Evolutionary conservation across 306 rosid genomes (phyloP), one percentile per base, ranked within the genome.

Genomic region (Castanospermum australe): DNA sequence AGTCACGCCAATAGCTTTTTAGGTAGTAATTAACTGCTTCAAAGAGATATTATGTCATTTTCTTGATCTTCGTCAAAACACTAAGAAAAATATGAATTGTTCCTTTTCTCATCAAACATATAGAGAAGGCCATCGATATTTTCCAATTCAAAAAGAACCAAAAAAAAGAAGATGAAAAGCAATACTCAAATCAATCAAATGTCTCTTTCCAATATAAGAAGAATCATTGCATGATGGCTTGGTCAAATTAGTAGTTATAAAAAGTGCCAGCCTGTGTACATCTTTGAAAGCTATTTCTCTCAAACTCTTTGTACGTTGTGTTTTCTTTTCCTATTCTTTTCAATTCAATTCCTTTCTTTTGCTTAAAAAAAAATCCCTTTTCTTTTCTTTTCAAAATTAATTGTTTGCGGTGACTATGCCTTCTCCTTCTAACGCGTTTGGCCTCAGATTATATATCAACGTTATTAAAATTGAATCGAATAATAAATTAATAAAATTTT

Each of bases 241-340:
- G 70, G 86, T 77, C 82, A 82, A 82, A 71, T 28, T 50, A 5
- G 62, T 73, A 66, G 76, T 8, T 54, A 38, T 21, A 81, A 80
- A 80, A 80, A 38, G 51, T 7, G 41, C n/a, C 84, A 44, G 41
- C 18, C 41, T 38, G 3, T 48, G 8, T 18, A 28, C 33, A 71
- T 63, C 13, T 65, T 47, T 71, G 77, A 82, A 76, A 68, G 62
- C 59, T 35, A 76, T 76, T 76, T 28, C 2, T 48, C 45, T 45
- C 44, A 73, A 32, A 63, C 45, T 80, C 41, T 32, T 8, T 51
- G 5, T 25, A n/a, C n/a, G 42, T 51, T 45, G 11, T 8, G 32
- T 41, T 36, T 35, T 15, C 76, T 12, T 38, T 75, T 55, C 4
- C 42, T 6, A 44, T 41, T 56, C 61, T 78, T 52, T 60, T 59